Evolutionary conservation across 768 basidiomycete species (phyloP).

Genomic region (Pleurotus giganteus): DNA sequence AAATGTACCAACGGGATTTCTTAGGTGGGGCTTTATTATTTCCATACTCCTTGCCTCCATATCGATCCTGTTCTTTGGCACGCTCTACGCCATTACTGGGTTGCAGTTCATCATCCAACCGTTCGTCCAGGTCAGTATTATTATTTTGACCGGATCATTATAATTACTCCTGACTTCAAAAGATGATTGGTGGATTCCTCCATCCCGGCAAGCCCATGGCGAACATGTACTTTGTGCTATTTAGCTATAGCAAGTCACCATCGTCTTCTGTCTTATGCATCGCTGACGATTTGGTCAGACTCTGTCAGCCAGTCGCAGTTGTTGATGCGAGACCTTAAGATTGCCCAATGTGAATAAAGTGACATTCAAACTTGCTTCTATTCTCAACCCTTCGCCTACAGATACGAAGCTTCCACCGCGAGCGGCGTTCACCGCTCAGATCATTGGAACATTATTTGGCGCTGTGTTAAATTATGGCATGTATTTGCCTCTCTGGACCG

Average conservation of each 20-base stretch:
- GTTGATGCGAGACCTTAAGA: constrained; percentile 46
- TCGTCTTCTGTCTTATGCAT: background rate
- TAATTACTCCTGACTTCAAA: constrained; percentile 21
- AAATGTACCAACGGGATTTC: background rate
- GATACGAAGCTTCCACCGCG: constrained; percentile 49
- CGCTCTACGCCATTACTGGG: constrained; percentile 45
- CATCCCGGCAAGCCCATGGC: constrained; percentile 63
- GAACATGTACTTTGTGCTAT: constrained; percentile 63
- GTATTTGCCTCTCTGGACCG: constrained; percentile 1
- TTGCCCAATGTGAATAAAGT: constrained; percentile 38
- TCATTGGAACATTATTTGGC: constrained; percentile 47
- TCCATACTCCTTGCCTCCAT: constrained; percentile 40
- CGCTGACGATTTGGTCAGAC: constrained; percentile 21
- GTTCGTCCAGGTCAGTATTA: constrained; percentile 43
- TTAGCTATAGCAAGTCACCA: constrained; percentile 38
- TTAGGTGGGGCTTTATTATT: constrained; percentile 48
- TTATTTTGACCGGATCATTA: constrained; percentile 27
- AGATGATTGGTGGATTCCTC: constrained; percentile 61
- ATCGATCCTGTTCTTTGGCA: constrained; percentile 46
- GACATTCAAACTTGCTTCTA: background rate
- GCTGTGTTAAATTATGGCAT: constrained; percentile 44
- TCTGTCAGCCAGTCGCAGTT: constrained; percentile 43
- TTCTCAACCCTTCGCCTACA: constrained; percentile 12
- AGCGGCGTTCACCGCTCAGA: constrained; percentile 48
- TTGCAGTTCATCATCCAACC: constrained; percentile 43